phyloP scores from a whole-genome alignment of 2,329 filamentous ascomycete genomes.

The Raffaelea ambrosiae region DNA sequence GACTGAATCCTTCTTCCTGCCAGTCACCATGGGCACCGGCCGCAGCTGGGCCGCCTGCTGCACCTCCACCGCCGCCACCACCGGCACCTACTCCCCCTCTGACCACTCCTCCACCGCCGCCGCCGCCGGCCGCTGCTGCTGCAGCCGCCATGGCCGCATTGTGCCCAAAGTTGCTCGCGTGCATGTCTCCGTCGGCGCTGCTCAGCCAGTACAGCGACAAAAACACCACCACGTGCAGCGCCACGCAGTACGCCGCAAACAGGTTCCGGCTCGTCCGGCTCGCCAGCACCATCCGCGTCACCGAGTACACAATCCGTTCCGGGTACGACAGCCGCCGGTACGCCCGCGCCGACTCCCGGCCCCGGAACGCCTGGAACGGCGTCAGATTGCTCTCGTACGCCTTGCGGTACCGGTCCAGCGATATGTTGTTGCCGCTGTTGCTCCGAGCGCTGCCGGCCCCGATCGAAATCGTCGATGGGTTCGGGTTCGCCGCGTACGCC shows the following conservation, averaged over 20 bases:
- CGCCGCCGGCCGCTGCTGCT: slow-evolving; percentile 24
- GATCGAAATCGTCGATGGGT: slow-evolving; percentile 61
- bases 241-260: slow-evolving; percentile 86
- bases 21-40: slow-evolving; percentile 40
- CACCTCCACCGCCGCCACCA: slow-evolving; percentile 18
- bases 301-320: slow-evolving; percentile 80
- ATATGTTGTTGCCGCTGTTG: slow-evolving; percentile 47
- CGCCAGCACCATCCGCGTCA: slow-evolving; percentile 84
- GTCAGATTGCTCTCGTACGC: slow-evolving; percentile 94
- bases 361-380: slow-evolving; percentile 90
- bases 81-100: slow-evolving; percentile 22
- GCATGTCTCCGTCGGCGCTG: slow-evolving; percentile 53
- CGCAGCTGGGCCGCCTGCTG: slow-evolving; percentile 23
- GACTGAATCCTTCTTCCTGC: slow-evolving; percentile 54
- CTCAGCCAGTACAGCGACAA: slow-evolving; percentile 80
- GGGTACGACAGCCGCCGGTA: slow-evolving; percentile 90
- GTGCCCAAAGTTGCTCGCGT: slow-evolving; percentile 48
- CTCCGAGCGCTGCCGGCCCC: slow-evolving; percentile 40
- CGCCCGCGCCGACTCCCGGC: slow-evolving; percentile 83
- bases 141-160: slow-evolving; percentile 33
- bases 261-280: slow-evolving; percentile 86
- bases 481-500: slow-evolving; percentile 57
- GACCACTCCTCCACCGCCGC: slow-evolving; percentile 22
- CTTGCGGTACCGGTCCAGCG: slow-evolving; percentile 77
- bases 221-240: slow-evolving; percentile 81